phyloP scores from a whole-genome alignment of 495 filamentous ascomycete genomes.

The Geopyxis carbonaria region DNA sequence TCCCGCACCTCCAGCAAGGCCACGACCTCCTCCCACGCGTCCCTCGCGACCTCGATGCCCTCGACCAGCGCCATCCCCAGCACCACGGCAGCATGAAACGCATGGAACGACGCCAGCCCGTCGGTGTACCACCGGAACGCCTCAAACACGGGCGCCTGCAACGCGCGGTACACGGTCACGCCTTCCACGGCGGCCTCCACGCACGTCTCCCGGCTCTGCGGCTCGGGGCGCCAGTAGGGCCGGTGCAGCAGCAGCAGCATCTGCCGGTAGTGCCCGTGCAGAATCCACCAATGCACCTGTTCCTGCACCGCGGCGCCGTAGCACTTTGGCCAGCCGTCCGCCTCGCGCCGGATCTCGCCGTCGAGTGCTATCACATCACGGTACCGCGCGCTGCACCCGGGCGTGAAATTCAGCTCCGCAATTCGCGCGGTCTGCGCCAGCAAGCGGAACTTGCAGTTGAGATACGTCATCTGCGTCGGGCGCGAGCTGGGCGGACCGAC shows the following conservation, averaged over 20 bases:
- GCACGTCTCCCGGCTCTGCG: slow-evolving; percentile 25
- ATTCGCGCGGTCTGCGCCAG: slow-evolving; percentile 26
- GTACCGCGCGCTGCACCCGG: slow-evolving; percentile 19
- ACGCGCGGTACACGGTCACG: slow-evolving; percentile 27
- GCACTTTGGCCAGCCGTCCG: slow-evolving; percentile 28
- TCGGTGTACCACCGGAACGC: slow-evolving; percentile 33
- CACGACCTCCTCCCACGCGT: too few species aligned
- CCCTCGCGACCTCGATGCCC: too few species aligned
- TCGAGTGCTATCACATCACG: slow-evolving; percentile 26
- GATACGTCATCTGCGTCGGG: slow-evolving; percentile 34
- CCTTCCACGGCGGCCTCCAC: slow-evolving; percentile 28
- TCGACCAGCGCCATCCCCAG: too few species aligned
- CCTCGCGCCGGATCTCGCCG: slow-evolving; percentile 27
- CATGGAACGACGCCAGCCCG: slow-evolving; percentile 29
- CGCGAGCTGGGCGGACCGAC: slow-evolving; percentile 16
- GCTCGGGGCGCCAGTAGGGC: slow-evolving; percentile 25
- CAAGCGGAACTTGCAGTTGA: slow-evolving; percentile 30
- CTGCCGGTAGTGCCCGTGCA: slow-evolving; percentile 32
- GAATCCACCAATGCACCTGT: slow-evolving; percentile 28
- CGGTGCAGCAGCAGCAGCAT: slow-evolving; percentile 31
- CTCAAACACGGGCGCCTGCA: slow-evolving; percentile 27
- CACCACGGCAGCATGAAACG: slow-evolving; percentile 5
- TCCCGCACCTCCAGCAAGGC: too few species aligned
- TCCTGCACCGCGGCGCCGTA: slow-evolving; percentile 23
- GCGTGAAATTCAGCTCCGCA: too few species aligned